A percentile compares a stretch with the other conserved stretches of the same genome.
phyloP scores from a whole-genome alignment of 2,329 filamentous ascomycete genomes.

The Trichoderma koningii region DNA sequence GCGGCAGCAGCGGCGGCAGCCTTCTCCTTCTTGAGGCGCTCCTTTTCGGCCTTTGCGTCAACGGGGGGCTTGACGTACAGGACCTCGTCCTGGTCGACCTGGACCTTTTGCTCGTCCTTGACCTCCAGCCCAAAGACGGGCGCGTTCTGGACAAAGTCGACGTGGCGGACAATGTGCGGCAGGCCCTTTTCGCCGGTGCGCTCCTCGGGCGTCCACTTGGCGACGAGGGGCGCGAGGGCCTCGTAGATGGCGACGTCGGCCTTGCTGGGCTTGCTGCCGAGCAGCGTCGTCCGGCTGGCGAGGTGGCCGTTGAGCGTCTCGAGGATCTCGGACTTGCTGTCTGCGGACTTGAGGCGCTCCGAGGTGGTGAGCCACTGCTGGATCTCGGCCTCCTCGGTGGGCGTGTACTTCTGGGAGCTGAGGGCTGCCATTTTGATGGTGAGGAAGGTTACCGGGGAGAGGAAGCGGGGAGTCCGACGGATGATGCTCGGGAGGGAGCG shows the following conservation, averaged over 20 bases:
- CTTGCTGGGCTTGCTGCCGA: slow-evolving; percentile 85
- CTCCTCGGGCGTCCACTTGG: slow-evolving; percentile 80
- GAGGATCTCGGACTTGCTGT: slow-evolving; percentile 68
- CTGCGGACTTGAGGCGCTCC: slow-evolving; percentile 60
- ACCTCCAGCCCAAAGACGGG: slow-evolving; percentile 71
- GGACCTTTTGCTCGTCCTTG: slow-evolving; percentile 71
- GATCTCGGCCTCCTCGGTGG: slow-evolving; percentile 82
- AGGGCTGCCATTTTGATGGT: slow-evolving; percentile 67
- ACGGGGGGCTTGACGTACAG: slow-evolving; percentile 85
- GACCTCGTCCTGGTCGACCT: slow-evolving; percentile 76
- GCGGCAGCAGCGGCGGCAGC: slow-evolving; percentile 64
- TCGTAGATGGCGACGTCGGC: slow-evolving; percentile 85
- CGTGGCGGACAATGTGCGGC: slow-evolving; percentile 85
- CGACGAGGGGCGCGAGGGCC: slow-evolving; percentile 73
- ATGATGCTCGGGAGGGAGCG: slow-evolving; percentile 39
- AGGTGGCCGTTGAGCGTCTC: slow-evolving; percentile 83
- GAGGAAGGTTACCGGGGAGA: slow-evolving; percentile 29
- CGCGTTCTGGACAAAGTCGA: slow-evolving; percentile 95
- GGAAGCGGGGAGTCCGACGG: slow-evolving; percentile 38
- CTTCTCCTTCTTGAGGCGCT: slow-evolving; percentile 95
- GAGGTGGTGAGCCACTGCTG: slow-evolving; percentile 84
- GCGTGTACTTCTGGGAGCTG: slow-evolving; percentile 68
- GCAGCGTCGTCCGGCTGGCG: slow-evolving; percentile 81
- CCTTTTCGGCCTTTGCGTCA: slow-evolving; percentile 93
- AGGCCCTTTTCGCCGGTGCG: slow-evolving; percentile 85